These are phyloP conservation scores for Ceratopteris richardii DNA, from an alignment of 75 land plant genomes.

Conservation along the genomic window DNA sequence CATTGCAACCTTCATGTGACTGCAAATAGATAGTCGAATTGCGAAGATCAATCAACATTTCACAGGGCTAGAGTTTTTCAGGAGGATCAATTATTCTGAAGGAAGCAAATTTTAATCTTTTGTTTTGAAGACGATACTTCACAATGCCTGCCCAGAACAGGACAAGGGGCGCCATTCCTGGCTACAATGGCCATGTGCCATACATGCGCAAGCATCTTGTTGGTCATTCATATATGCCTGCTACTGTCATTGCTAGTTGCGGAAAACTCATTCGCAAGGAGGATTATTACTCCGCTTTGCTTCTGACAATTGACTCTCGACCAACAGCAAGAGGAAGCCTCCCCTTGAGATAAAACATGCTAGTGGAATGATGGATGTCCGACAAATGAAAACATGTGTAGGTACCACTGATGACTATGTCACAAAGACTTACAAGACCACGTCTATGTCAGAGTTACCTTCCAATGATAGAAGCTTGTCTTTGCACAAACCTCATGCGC, in stretches of 20 bases:
- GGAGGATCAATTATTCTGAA: no score
- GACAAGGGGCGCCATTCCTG: slow-evolving; percentile 19
- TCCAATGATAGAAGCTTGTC: slow-evolving; percentile 11
- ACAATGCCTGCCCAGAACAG: slow-evolving; percentile 14
- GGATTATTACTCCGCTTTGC: slow-evolving; percentile 13
- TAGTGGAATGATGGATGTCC: slow-evolving; percentile 14
- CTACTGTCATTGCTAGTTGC: slow-evolving; percentile 8
- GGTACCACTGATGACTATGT: slow-evolving; percentile 16
- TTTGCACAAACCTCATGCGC: slow-evolving; percentile 9
- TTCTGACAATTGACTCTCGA: no score
- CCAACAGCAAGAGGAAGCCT: slow-evolving; percentile 11
- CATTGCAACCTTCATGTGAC: no score
- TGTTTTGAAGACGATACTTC: no score
- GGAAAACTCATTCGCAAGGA: slow-evolving; percentile 4
- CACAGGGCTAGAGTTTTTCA: no score
- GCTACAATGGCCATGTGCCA: slow-evolving; percentile 24
- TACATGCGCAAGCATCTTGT: slow-evolving; percentile 20
- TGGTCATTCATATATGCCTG: no score
- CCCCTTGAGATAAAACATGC: slow-evolving; percentile 5
- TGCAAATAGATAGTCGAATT: no score
- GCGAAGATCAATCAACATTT: no score
- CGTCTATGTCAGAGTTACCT: slow-evolving; percentile 9
- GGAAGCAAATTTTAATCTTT: no score
- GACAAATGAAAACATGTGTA: slow-evolving; percentile 9
- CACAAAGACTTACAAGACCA: slow-evolving; percentile 10